phyloP scores from a whole-genome alignment of 257 asterid genomes.

The Avicennia marina region DNA sequence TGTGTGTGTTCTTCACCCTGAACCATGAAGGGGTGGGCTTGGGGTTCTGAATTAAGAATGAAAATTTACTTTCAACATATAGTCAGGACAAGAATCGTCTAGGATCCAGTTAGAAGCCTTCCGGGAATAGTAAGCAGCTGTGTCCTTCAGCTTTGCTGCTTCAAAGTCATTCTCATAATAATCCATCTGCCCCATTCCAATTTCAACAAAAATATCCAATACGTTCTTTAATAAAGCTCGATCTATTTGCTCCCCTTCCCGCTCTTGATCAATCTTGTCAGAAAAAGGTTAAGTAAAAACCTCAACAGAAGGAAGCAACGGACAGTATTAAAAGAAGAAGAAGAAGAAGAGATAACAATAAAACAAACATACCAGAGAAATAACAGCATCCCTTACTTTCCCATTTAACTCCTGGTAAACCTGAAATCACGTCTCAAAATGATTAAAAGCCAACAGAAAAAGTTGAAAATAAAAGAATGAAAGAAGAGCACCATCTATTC shows the following conservation, averaged over 20 bases:
- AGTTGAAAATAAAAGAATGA: neutral
- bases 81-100: slow-evolving; percentile 59
- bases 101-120: slow-evolving; percentile 66
- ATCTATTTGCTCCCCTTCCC: slow-evolving; percentile 68
- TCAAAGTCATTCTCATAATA: slow-evolving; percentile 51
- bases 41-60: neutral
- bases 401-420: slow-evolving; percentile 73
- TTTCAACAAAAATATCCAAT: slow-evolving; percentile 56
- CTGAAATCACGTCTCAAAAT: slow-evolving; percentile 40
- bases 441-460: neutral
- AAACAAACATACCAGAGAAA: slow-evolving; percentile 34
- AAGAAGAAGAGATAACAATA: neutral
- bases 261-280: slow-evolving; percentile 55
- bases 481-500: neutral
- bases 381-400: slow-evolving; percentile 89
- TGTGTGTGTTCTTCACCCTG: neutral
- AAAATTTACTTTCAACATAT: slow-evolving; percentile 42
- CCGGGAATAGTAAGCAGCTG: slow-evolving; percentile 57
- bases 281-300: neutral
- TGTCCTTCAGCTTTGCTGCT: slow-evolving; percentile 44
- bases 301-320: slow-evolving; percentile 9
- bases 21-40: neutral
- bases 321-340: neutral
- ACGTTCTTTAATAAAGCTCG: slow-evolving; percentile 47
- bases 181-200: slow-evolving; percentile 67